Conservation (phyloP, 352 stramenopile species). For the Globisporangium yorkense region DNA sequence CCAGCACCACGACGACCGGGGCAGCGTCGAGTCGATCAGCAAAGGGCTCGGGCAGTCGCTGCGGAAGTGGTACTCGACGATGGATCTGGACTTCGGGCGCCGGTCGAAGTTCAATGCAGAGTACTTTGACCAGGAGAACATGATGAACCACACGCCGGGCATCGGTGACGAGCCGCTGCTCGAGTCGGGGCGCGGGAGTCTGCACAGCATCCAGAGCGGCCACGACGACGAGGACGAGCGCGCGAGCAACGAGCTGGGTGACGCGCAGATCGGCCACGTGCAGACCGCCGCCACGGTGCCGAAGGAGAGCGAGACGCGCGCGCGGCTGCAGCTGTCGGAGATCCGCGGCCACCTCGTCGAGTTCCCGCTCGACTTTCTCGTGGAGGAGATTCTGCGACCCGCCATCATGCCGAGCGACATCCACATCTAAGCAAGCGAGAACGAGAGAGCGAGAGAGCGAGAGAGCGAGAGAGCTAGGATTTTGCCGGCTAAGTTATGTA, state of each 20-base stretch:
- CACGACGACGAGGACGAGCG: constrained; percentile 26
- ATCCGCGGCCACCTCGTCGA: constrained; percentile 83
- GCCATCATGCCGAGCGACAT: constrained; percentile 78
- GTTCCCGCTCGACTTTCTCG: constrained; percentile 81
- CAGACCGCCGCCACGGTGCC: constrained; percentile 78
- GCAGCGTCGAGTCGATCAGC: constrained; percentile 44
- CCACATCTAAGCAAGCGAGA: constrained; percentile 59
- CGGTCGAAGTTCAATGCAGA: constrained; percentile 77
- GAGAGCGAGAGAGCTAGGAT: not conserved
- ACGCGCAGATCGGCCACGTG: constrained; percentile 80
- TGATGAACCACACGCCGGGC: constrained; percentile 19
- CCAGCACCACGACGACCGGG: constrained; percentile 7
- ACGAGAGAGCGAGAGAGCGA: not conserved
- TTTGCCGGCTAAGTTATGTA: not conserved
- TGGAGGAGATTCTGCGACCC: constrained; percentile 80
- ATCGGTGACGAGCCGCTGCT: constrained; percentile 44
- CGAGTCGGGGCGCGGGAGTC: constrained; percentile 45
- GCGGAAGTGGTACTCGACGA: constrained; percentile 70
- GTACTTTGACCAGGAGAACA: constrained; percentile 57
- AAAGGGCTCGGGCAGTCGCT: constrained; percentile 51
- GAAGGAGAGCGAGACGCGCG: constrained; percentile 68
- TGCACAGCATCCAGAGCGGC: constrained; percentile 24
- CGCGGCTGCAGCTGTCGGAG: constrained; percentile 65
- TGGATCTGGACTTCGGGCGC: constrained; percentile 65
- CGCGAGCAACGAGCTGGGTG: constrained; percentile 43